Base-by-base conservation (phyloP, 768 basidiomycete species). In the Hortiboletus campestris region DNA sequence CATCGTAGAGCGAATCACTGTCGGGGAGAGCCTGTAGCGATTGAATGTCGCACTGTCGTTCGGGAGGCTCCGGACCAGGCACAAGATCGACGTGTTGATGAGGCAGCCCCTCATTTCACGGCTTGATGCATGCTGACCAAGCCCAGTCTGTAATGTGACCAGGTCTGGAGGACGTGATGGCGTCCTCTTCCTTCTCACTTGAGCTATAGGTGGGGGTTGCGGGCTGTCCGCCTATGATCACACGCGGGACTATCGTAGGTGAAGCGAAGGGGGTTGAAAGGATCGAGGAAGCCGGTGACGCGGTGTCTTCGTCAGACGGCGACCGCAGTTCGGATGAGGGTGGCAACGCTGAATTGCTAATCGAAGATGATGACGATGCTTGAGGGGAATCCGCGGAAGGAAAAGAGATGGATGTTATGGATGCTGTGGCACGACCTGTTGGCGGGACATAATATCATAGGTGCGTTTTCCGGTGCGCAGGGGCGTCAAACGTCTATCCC, bases 1-100 rank as follows among this genome's bases (percentile, higher is more conserved):
- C 83, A 51, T 85, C 78, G 62, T 86, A 86, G 16, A 72, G 69
- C 29, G 72, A 65, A 43, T 75, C 72, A 75, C 54, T 61, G 40
- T 56, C 46, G 8, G 40, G 17, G 14, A 54, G 7, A 11, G 31
- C 40, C 12, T 43, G 38, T 14, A 57, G 40, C 14, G 42, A 25
- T 45, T 50, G 25, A 9, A 29, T 14, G 13, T 35, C 13, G 22
- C 6, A 6, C 56, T 19, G 36, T 46, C 14, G 40, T 34, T 40
- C 19, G 16, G 48, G 58, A 10, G 70, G 68, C 19, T 75, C 76
- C 62, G 49, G 59, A 22, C 29, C 45, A 44, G 56, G 35, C 16
- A 19, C 6, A 29, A 46, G 19, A 58, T 55, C 46, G 35, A 34
- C 17, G 28, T 10, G 36, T 45, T 45, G 49, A 53, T 42, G 29